These are phyloP conservation scores for Kwoniella sp. DNA, from an alignment of 768 basidiomycete species.

Conservation along the genomic window DNA sequence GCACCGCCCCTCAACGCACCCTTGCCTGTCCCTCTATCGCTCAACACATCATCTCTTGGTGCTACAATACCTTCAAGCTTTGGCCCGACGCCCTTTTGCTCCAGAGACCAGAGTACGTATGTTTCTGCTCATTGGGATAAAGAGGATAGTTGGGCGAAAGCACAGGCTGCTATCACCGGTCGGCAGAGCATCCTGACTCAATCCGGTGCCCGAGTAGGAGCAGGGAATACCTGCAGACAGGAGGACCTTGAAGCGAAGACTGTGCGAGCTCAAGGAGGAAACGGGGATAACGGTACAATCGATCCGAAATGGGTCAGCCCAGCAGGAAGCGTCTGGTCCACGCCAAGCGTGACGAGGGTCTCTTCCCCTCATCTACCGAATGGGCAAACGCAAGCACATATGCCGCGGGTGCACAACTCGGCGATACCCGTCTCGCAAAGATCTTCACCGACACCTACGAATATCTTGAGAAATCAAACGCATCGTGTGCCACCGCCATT, in stretches of 20 bases:
- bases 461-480: background rate
- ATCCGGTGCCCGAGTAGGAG: too few species aligned
- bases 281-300: slow-evolving; percentile 17
- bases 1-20: background rate
- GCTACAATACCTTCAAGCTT: background rate
- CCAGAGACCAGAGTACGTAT: background rate
- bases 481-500: background rate
- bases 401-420: too few species aligned
- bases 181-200: background rate
- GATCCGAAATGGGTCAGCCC: slow-evolving; percentile 27
- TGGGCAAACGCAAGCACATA: too few species aligned
- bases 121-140: background rate
- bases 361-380: slow-evolving; percentile 17
- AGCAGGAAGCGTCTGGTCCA: slow-evolving; percentile 14
- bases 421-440: too few species aligned
- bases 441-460: too few species aligned
- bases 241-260: too few species aligned
- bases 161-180: background rate
- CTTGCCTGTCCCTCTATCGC: background rate
- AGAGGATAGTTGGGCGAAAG: background rate
- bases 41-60: background rate
- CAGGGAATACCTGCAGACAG: background rate
- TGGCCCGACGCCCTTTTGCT: background rate
- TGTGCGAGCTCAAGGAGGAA: background rate
- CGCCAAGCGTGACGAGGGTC: slow-evolving; percentile 14